phyloP scores from a whole-genome alignment of 108 stramenopile species.

The Chaetoceros tenuissimus region DNA sequence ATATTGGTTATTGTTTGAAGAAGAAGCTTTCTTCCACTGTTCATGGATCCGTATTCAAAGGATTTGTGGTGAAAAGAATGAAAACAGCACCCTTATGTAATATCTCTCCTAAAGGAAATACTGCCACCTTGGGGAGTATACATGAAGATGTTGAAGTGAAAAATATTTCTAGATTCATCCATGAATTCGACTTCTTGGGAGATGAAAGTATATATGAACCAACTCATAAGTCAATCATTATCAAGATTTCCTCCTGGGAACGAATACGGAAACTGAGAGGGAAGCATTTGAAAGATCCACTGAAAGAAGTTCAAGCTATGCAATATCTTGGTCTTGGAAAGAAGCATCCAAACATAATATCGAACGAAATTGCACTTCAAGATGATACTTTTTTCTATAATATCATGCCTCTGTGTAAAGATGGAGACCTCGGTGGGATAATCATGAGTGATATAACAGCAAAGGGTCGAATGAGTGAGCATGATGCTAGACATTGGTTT shows the following conservation, averaged over 20 bases:
- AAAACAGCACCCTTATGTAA: too few relatives aligned
- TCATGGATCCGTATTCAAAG: not conserved
- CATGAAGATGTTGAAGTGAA: not conserved
- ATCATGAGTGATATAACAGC: conserved; percentile 12
- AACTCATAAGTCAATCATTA: not conserved
- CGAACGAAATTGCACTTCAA: conserved; percentile 23
- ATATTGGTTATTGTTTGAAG: not conserved
- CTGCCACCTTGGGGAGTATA: not conserved
- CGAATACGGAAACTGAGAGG: not conserved
- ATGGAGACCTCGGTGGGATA: conserved; percentile 49
- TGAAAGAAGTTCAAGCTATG: conserved; percentile 24
- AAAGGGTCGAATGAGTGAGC: conserved; percentile 29
- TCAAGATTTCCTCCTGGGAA: conserved; percentile 1
- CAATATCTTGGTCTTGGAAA: conserved; percentile 21
- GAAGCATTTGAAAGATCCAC: conserved; percentile 14
- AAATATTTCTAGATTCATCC: not conserved
- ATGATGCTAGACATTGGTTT: conserved; percentile 47
- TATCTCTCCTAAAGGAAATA: not conserved
- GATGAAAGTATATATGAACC: not conserved
- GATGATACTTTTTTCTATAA: conserved; percentile 53
- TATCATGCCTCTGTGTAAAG: conserved; percentile 47
- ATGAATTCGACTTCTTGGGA: not conserved
- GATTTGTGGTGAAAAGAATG: not conserved
- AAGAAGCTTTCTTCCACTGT: not conserved
- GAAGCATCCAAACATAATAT: conserved; percentile 23